Percentiles rank a stretch among this genome's conserved stretches.
phyloP scores from a whole-genome alignment of 495 filamentous ascomycete species.

The Xylaria venustula region DNA sequence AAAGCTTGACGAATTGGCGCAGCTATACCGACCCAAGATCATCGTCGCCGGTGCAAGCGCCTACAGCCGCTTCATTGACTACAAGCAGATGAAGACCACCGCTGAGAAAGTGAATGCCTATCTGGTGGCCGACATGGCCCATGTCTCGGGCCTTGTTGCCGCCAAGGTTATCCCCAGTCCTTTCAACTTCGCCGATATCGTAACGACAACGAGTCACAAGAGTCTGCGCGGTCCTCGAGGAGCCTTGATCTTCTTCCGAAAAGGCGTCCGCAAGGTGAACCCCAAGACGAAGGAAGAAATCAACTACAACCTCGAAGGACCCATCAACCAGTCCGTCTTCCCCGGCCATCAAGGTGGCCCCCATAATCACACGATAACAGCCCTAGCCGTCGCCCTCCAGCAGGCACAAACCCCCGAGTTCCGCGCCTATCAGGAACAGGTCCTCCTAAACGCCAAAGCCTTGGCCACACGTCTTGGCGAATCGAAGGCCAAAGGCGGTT shows the following conservation, averaged over 20 bases:
- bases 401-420: slow-evolving; percentile 91
- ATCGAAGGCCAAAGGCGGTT: slow-evolving; percentile 67
- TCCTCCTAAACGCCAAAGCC: slow-evolving; percentile 85
- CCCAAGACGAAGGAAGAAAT: slow-evolving; percentile 80
- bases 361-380: slow-evolving; percentile 98
- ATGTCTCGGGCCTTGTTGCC: slow-evolving; percentile 91
- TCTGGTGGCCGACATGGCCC: slow-evolving; percentile 94
- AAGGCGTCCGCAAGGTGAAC: slow-evolving; percentile 80
- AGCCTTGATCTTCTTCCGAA: slow-evolving; percentile 97
- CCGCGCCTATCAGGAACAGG: slow-evolving; percentile 80
- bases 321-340: slow-evolving; percentile 96
- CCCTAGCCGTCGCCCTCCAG: slow-evolving; percentile 87
- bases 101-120: slow-evolving; percentile 90
- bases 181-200: slow-evolving; percentile 87
- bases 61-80: slow-evolving; percentile 93
- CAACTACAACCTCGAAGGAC: slow-evolving; percentile 87
- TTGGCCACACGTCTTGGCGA: slow-evolving; percentile 72
- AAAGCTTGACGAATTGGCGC: slow-evolving; percentile 78
- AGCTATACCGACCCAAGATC: slow-evolving; percentile 88
- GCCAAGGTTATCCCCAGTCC: slow-evolving; percentile 86
- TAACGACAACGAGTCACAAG: slow-evolving; percentile 99
- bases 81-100: slow-evolving; percentile 80
- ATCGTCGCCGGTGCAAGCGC: slow-evolving; percentile 94
- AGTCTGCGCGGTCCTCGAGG: slow-evolving; percentile 91
- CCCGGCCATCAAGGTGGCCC: slow-evolving; percentile 98